A percentile compares a stretch with the other conserved stretches of the same genome.
These are phyloP conservation scores for Sistotremastrum niveocremeum DNA, from an alignment of 768 basidiomycete species.

Conservation along the genomic window DNA sequence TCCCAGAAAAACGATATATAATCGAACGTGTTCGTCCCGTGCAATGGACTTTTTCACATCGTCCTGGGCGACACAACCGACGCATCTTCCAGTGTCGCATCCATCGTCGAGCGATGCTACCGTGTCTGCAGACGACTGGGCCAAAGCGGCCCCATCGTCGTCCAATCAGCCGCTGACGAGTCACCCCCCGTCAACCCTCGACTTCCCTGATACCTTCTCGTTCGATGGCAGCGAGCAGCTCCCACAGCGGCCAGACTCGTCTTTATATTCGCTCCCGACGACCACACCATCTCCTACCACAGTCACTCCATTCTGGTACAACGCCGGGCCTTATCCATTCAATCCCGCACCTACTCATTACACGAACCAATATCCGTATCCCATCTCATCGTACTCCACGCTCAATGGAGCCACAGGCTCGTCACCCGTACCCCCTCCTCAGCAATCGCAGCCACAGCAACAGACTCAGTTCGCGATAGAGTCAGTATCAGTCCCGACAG, in stretches of 20 bases:
- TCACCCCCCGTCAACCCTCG: too few relatives aligned
- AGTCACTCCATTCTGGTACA: constrained; percentile 26
- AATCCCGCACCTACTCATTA: constrained; percentile 42
- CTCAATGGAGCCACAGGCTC: constrained; percentile 57
- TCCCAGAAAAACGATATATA: too few relatives aligned
- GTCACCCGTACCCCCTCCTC: constrained; percentile 17
- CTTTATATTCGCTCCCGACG: constrained; percentile 18
- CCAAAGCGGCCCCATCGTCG: not conserved
- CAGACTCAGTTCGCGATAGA: constrained; percentile 6
- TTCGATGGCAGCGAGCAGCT: too few relatives aligned
- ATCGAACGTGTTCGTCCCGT: too few relatives aligned
- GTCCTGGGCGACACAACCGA: too few relatives aligned
- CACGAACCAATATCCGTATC: constrained; percentile 26
- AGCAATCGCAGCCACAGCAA: constrained; percentile 18
- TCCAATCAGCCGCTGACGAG: not conserved
- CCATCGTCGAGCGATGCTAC: too few relatives aligned
- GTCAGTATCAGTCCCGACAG: constrained; percentile 11
- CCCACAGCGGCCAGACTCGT: too few relatives aligned
- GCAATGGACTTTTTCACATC: too few relatives aligned
- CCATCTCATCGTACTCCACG: constrained; percentile 64
- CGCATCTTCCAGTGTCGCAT: too few relatives aligned
- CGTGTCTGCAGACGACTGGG: too few relatives aligned
- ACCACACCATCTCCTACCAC: constrained; percentile 20
- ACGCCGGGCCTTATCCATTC: constrained; percentile 35
- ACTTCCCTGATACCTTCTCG: too few relatives aligned